These are phyloP conservation scores for Aristolochia fimbriata DNA, from an alignment of 164 flowering plant species.

Conservation along the genomic window DNA sequence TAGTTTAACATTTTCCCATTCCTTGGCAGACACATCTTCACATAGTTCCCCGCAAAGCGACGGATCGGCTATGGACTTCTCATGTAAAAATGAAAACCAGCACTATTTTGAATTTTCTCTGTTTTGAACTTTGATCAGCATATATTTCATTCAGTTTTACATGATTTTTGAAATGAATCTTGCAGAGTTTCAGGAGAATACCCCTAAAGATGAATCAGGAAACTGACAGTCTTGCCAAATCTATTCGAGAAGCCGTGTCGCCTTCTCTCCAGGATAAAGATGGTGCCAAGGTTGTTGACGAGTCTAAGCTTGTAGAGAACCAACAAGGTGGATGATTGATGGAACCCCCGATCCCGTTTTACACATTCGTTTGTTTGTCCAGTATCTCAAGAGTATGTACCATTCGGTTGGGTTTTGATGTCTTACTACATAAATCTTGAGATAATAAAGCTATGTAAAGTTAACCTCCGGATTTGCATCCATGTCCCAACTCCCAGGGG, in stretches of 20 bases:
- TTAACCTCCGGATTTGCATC: too few relatives aligned
- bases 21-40: conserved; percentile 76
- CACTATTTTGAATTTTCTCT: background rate
- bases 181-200: conserved; percentile 53
- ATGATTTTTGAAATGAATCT: conserved; percentile 2
- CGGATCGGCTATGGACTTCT: conserved; percentile 74
- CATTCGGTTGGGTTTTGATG: too few relatives aligned
- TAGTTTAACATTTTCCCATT: background rate
- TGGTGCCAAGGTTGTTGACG: conserved; percentile 17
- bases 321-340: background rate
- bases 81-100: conserved; percentile 35
- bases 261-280: conserved; percentile 4
- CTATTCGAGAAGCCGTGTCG: conserved; percentile 34
- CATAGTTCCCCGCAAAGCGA: conserved; percentile 74
- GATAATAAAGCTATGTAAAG: too few relatives aligned
- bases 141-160: background rate
- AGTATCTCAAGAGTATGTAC: too few relatives aligned
- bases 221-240: conserved; percentile 34
- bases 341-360: too few relatives aligned
- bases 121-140: background rate
- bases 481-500: too few relatives aligned
- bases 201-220: conserved; percentile 40
- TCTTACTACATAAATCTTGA: too few relatives aligned
- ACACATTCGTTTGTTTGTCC: too few relatives aligned
- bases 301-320: conserved; percentile 9